Base-by-base conservation (phyloP, 164 flowering plant genomes). In the Aristolochia californica region DNA sequence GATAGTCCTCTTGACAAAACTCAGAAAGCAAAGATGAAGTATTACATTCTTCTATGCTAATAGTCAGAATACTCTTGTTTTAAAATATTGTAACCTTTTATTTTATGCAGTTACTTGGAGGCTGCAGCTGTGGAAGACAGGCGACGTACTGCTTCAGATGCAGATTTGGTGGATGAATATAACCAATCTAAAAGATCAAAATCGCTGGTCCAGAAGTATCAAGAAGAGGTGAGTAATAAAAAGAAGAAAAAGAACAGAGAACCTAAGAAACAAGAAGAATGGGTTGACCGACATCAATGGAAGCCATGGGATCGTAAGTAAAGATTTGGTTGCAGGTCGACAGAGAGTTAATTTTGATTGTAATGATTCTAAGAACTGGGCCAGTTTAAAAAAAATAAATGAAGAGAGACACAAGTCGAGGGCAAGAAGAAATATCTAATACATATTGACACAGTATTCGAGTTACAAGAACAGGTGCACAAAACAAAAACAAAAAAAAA, bases 281-380 rank as follows among this genome's bases (percentile, higher is more conserved):
- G 98, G 98, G 78, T 55, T 43, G 98, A 84, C 48, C 69, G 82
- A 26, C 98, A 93, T 61, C 96, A n/a, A n/a, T n/a, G n/a, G n/a
- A n/a, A n/a, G n/a, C 96, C 96, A 34, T 87, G 96, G 98, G 96
- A 88, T 61, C 88, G 96, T 8, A 95, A 91, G 73, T n/a, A 87
- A 78, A 64, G 98, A 91, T 71, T 70, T 88, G 71, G 74, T 75
- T 1, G 97, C 94, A 0, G 98, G 95, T 25, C 76, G 97, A 66
- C 81, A 88, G 61, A 81, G 48, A 23, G 78, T 89, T 10, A 87
- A 87, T 18, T 55, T 93, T 1, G 83, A 87, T 58, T 22, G 82
- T 0, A 82, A 87, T n/a, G n/a, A n/a, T n/a, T n/a, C n/a, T 0
- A 82, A 87, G 21, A 65, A 67, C 65, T n/a, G n/a, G n/a, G n/a